A percentile compares a stretch with the other conserved stretches of the same genome.
phyloP scores from a whole-genome alignment of 345 rosid species.

The Garcia nutans region DNA sequence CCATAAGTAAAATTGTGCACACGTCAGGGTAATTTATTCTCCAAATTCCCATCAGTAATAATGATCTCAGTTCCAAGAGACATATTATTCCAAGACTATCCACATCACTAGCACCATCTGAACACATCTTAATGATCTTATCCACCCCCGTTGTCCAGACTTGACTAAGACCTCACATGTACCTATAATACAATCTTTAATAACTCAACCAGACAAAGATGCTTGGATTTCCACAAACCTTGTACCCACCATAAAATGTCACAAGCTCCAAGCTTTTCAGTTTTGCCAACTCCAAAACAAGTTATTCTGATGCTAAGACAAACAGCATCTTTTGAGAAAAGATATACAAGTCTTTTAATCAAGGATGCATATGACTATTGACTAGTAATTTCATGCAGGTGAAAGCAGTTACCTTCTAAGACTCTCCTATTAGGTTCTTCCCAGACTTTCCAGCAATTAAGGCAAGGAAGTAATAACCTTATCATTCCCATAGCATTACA shows the following conservation, averaged over 20 bases:
- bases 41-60: neutral
- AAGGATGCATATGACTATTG: neutral
- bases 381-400: conserved; percentile 10
- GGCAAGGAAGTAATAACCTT: conserved; percentile 39
- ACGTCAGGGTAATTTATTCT: neutral
- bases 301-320: neutral
- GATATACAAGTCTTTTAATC: conserved; percentile 3
- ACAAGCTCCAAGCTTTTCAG: neutral
- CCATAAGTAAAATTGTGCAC: neutral
- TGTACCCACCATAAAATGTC: neutral
- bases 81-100: neutral
- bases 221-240: neutral
- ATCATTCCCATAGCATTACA: conserved; percentile 29
- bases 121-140: neutral
- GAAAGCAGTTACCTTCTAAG: conserved; percentile 29
- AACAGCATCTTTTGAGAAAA: neutral
- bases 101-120: neutral
- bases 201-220: neutral
- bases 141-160: neutral
- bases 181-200: neutral
- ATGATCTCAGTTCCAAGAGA: neutral
- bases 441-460: conserved; percentile 33
- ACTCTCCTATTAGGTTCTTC: conserved; percentile 33
- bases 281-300: neutral
- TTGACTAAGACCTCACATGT: neutral